These are phyloP conservation scores for Arctium lappa DNA, from an alignment of 129 eudicot species.

Conservation along the genomic window DNA sequence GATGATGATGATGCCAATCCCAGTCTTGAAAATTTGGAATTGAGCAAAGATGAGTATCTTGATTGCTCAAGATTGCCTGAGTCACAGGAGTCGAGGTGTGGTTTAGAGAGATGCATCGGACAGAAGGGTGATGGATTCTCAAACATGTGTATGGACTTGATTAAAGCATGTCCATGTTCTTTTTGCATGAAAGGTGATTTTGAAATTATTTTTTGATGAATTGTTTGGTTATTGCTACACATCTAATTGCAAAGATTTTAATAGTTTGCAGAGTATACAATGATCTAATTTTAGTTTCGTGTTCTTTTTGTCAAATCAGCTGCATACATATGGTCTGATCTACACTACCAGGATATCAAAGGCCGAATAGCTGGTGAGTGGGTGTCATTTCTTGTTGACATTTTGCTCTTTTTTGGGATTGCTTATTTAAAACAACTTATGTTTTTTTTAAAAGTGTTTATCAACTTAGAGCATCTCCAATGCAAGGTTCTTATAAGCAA, in stretches of 20 bases:
- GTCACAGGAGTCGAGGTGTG: constrained; percentile 67
- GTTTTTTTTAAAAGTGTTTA: too few species aligned
- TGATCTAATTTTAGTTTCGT: constrained; percentile 18
- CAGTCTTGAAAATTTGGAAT: constrained; percentile 38
- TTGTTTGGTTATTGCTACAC: neutral
- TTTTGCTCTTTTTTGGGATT: neutral
- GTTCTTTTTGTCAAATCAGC: constrained; percentile 48
- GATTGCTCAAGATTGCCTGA: constrained; percentile 48
- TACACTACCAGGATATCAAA: constrained; percentile 82
- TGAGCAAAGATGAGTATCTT: constrained; percentile 33
- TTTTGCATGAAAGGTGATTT: constrained; percentile 81
- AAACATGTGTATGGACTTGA: constrained; percentile 35
- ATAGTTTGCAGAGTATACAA: neutral
- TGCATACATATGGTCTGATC: constrained; percentile 87
- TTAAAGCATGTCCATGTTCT: constrained; percentile 76
- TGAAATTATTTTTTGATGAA: neutral
- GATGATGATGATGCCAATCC: constrained; percentile 32
- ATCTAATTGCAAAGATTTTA: neutral
- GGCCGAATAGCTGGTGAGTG: constrained; percentile 78
- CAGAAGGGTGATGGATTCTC: constrained; percentile 47
- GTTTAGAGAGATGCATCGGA: constrained; percentile 45
- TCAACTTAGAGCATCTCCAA: too few species aligned
- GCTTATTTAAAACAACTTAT: too few species aligned
- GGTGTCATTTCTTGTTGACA: neutral
- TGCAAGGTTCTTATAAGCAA: too few species aligned